phyloP scores from a whole-genome alignment of 768 basidiomycete genomes.

The Boletus rex-veris region DNA sequence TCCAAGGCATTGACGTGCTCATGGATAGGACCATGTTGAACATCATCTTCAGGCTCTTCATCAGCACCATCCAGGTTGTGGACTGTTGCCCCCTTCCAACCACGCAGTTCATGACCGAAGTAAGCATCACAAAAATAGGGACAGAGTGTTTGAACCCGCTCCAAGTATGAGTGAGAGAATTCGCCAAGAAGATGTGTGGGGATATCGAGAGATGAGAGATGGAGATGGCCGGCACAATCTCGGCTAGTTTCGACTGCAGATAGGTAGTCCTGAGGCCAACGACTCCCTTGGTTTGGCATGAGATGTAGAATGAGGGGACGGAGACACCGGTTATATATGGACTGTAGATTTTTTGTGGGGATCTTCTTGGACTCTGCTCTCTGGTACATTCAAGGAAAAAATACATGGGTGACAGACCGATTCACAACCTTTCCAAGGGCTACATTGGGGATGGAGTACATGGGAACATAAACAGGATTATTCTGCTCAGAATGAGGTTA shows the following conservation, averaged over 20 bases:
- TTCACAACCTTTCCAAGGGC: background rate
- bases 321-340: too few relatives aligned
- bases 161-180: background rate
- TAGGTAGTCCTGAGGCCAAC: background rate
- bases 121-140: constrained; percentile 1
- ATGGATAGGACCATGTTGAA: background rate
- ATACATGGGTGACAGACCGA: background rate
- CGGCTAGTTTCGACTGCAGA: background rate
- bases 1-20: background rate
- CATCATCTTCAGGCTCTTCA: background rate
- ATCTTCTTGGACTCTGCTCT: background rate
- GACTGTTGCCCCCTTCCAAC: constrained; percentile 6
- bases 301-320: background rate
- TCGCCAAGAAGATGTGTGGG: background rate
- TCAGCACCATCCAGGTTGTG: background rate
- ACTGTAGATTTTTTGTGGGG: background rate
- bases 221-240: background rate
- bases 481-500: background rate
- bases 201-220: background rate
- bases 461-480: background rate
- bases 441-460: background rate
- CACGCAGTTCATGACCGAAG: constrained; percentile 7
- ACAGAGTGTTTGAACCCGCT: background rate
- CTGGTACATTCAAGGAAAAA: background rate
- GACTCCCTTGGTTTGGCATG: background rate